Evolutionary conservation across 129 eudicot genomes (phyloP), one percentile per base, ranked within the genome.

Genomic region (Glebionis coronaria): DNA sequence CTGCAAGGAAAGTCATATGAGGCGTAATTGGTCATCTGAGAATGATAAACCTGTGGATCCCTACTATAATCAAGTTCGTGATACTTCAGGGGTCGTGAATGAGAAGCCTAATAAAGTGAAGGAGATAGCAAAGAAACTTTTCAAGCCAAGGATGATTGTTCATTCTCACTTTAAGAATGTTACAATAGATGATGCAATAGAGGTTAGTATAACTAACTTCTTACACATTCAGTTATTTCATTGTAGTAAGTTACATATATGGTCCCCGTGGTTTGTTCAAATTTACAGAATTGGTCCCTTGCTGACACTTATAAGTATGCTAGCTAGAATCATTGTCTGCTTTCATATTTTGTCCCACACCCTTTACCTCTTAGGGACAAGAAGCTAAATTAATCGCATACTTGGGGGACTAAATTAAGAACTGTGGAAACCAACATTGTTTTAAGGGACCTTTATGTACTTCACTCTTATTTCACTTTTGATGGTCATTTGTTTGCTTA

Each of bases 101-200:
- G 93, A 85, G 15, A 88, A 88, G 75, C 88, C 82, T 71, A 81
- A 82, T 65, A 91, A 80, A 71, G 81, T 79, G 59, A 85, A 87
- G 81, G 97, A 88, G 83, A 84, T 88, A 46, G 86, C 96, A n/a
- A 88, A 85, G 82, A 91, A 85, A 81, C 88, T 79, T 83, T 83
- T 87, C 58, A 91, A 91, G 78, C 94, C 90, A 21, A 82, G 97
- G 76, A 81, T 79, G 91, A 91, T 91, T 62, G 94, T 83, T 70
- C 97, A 91, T 73, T 95, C 96, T 29, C 90, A 85, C 65, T 91
- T 91, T 72, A 84, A 83, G 69, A 91, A 91, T 69, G 82, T 88
- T 42, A 81, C 96, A 61, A 86, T 88, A 51, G 94, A 87, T 67
- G 91, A 85, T 80, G 94, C 97, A 13, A 74, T 87, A 80, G 88